Evolutionary conservation across 192 early-diverging fungal species (phyloP).

Genomic region (Fimicolochytrium jonesii): DNA sequence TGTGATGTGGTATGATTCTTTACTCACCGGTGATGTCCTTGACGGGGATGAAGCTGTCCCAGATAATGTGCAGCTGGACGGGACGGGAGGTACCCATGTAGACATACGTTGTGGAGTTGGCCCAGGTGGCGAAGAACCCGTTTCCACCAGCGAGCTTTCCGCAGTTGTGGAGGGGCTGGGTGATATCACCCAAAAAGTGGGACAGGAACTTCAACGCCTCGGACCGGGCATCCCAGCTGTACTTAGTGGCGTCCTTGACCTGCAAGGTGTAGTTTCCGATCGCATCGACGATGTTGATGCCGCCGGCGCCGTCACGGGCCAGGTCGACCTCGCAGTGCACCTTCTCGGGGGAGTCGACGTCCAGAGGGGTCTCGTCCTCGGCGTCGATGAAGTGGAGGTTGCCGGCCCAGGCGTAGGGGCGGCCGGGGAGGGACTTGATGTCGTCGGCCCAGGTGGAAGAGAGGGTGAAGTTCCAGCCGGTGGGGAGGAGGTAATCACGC

Average conservation of each 20-base stretch:
- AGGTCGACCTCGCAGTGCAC: conserved; percentile 4
- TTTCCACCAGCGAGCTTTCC: conserved; percentile 31
- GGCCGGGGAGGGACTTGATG: not conserved
- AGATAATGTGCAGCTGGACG: conserved; percentile 22
- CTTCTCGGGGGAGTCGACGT: conserved; percentile 6
- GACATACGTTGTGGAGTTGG: conserved; percentile 21
- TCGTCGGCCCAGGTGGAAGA: conserved; percentile 23
- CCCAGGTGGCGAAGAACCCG: conserved; percentile 20
- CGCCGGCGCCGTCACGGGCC: conserved; percentile 15
- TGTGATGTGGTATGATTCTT: too few species aligned
- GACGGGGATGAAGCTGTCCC: conserved; percentile 32
- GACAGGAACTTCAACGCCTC: conserved; percentile 35
- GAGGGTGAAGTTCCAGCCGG: conserved; percentile 8
- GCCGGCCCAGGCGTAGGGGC: conserved; percentile 1
- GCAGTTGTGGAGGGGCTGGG: conserved; percentile 43
- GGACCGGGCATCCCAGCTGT: not conserved
- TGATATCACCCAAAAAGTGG: conserved; percentile 45
- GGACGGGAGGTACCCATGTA: conserved; percentile 8
- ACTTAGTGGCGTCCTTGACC: not conserved
- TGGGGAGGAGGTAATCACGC: conserved; percentile 3
- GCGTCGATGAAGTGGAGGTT: conserved; percentile 18
- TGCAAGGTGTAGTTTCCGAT: conserved; percentile 32
- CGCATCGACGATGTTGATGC: conserved; percentile 26
- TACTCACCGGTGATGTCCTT: conserved; percentile 22
- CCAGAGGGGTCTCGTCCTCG: conserved; percentile 24